Percentiles rank a stretch among this genome's conserved stretches.
phyloP scores from a whole-genome alignment of 1,284 basidiomycete species.

The Filobasidium uniguttulatum region DNA sequence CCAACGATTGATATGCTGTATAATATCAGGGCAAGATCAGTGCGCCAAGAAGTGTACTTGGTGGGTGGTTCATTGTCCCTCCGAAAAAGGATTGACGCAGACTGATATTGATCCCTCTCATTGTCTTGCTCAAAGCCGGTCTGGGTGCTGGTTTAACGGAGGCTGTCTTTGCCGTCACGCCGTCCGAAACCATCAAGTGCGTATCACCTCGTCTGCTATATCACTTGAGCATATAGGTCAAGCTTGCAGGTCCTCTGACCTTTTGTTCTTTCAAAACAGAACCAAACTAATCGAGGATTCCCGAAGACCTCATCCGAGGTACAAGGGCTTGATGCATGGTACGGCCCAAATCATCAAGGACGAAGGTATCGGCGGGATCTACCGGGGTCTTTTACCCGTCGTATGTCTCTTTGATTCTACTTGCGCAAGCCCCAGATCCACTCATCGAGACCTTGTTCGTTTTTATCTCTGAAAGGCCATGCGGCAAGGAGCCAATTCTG shows the following conservation, averaged over 20 bases:
- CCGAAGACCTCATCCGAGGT: slow-evolving; percentile 67
- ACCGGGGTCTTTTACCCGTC: slow-evolving; percentile 85
- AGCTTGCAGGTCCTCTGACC: not conserved
- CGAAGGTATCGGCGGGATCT: slow-evolving; percentile 67
- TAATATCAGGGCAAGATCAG: slow-evolving; percentile 68
- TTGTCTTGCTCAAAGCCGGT: slow-evolving; percentile 48
- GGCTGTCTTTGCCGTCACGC: slow-evolving; percentile 88
- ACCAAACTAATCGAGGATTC: slow-evolving; percentile 97
- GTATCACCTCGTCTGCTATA: slow-evolving; percentile 24
- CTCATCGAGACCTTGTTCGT: not conserved
- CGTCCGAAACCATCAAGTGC: slow-evolving; percentile 95
- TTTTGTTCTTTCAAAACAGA: slow-evolving; percentile 38
- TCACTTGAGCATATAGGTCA: not conserved
- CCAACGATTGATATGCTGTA: not conserved
- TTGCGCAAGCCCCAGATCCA: not conserved
- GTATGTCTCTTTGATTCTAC: slow-evolving; percentile 41
- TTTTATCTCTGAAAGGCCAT: slow-evolving; percentile 57
- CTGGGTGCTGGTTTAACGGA: slow-evolving; percentile 90
- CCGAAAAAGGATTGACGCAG: too few species aligned
- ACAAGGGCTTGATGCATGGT: slow-evolving; percentile 77
- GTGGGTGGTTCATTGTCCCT: too few species aligned
- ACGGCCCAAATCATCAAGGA: slow-evolving; percentile 65
- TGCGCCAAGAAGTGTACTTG: slow-evolving; percentile 66
- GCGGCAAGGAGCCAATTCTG: slow-evolving; percentile 93
- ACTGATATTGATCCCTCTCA: not conserved